Conservation (phyloP, 306 rosid species). For the Malus orientalis region DNA sequence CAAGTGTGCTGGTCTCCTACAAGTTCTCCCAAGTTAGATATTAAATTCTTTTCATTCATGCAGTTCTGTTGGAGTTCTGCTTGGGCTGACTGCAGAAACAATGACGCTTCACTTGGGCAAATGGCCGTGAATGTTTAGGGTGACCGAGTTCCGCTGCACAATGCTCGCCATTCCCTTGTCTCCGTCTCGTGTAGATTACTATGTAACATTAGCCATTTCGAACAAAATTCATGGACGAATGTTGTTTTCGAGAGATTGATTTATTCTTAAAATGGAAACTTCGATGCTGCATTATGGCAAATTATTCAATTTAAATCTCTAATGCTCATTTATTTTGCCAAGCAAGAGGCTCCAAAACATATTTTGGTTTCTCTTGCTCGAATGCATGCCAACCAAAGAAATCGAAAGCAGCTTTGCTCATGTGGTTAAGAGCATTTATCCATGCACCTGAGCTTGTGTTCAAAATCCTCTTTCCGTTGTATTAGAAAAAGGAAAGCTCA, state of each 20-base stretch:
- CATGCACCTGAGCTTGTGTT: no score
- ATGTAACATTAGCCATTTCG: slow-evolving; percentile 30
- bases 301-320: not conserved
- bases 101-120: slow-evolving; percentile 26
- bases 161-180: slow-evolving; percentile 17
- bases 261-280: slow-evolving; percentile 11
- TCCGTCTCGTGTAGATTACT: slow-evolving; percentile 27
- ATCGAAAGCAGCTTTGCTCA: not conserved
- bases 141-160: slow-evolving; percentile 11
- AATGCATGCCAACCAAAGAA: not conserved
- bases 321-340: not conserved
- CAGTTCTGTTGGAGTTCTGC: slow-evolving; percentile 33
- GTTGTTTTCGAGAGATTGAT: slow-evolving; percentile 8
- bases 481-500: no score
- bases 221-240: slow-evolving; percentile 22
- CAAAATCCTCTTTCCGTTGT: no score
- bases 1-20: not conserved
- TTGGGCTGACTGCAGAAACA: slow-evolving; percentile 30
- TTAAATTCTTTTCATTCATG: slow-evolving; percentile 5
- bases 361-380: not conserved
- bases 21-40: not conserved
- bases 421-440: no score
- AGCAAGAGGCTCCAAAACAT: not conserved
- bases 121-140: slow-evolving; percentile 21
- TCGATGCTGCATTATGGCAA: not conserved